phyloP scores from a whole-genome alignment of 2,329 filamentous ascomycete genomes.

The Fusarium sp. region DNA sequence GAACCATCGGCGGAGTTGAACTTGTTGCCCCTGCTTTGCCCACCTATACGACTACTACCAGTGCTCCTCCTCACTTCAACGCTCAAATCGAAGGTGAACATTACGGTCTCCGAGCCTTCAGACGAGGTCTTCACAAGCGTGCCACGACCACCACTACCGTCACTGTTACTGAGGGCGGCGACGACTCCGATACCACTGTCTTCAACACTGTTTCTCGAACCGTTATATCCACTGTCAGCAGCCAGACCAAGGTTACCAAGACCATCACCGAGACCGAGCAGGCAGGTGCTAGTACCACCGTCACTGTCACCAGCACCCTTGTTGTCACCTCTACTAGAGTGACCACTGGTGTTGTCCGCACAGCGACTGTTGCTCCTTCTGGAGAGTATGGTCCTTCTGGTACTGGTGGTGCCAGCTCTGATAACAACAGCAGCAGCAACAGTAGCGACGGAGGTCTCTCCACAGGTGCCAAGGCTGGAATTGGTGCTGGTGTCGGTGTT shows the following conservation, averaged over 20 bases:
- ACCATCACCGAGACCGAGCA: slow-evolving; percentile 50
- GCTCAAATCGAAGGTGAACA: slow-evolving; percentile 16
- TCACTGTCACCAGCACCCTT: slow-evolving; percentile 54
- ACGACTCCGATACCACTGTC: slow-evolving; percentile 41
- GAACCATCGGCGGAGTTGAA: slow-evolving; percentile 39
- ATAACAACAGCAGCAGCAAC: slow-evolving; percentile 26
- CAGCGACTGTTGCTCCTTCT: slow-evolving; percentile 45
- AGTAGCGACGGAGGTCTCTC: slow-evolving; percentile 49
- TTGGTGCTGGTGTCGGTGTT: slow-evolving; percentile 55
- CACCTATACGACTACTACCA: slow-evolving; percentile 36
- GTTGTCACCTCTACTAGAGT: slow-evolving; percentile 51
- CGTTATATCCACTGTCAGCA: slow-evolving; percentile 49
- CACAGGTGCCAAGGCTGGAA: slow-evolving; percentile 58
- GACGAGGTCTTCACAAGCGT: slow-evolving; percentile 49
- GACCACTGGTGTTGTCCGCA: slow-evolving; percentile 47
- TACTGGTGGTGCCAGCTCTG: slow-evolving; percentile 20
- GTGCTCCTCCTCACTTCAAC: slow-evolving; percentile 26
- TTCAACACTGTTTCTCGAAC: slow-evolving; percentile 48
- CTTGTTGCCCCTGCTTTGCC: slow-evolving; percentile 32
- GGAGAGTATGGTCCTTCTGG: slow-evolving; percentile 41
- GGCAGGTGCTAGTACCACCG: slow-evolving; percentile 53
- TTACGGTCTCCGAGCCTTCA: slow-evolving; percentile 35
- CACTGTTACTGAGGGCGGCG: slow-evolving; percentile 49
- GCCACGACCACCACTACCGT: slow-evolving; percentile 48
- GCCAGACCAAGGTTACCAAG: slow-evolving; percentile 45